phyloP scores from a whole-genome alignment of 495 filamentous ascomycete genomes.

The Clohesyomyces aquaticus region DNA sequence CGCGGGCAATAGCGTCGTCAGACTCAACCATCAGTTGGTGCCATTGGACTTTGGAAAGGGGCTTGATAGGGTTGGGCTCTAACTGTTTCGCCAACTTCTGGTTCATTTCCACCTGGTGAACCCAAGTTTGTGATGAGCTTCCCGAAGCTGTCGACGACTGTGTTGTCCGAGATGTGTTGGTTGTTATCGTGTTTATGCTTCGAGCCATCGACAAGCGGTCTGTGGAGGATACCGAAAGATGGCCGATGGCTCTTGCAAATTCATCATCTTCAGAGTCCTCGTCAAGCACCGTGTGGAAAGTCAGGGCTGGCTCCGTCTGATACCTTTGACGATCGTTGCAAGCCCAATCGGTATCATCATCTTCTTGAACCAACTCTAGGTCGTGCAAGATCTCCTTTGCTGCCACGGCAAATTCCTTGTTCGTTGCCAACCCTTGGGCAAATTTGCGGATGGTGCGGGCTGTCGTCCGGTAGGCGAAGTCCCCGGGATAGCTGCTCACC shows the following conservation, averaged over 20 bases:
- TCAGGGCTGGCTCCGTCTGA: slow-evolving; percentile 9
- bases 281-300: slow-evolving; percentile 35
- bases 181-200: slow-evolving; percentile 39
- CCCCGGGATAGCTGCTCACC: slow-evolving; percentile 87
- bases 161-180: slow-evolving; percentile 31
- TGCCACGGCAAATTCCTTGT: slow-evolving; percentile 76
- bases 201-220: slow-evolving; percentile 29
- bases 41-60: slow-evolving; percentile 78
- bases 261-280: slow-evolving; percentile 40
- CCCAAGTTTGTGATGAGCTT: slow-evolving; percentile 53
- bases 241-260: slow-evolving; percentile 33
- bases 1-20: slow-evolving; percentile 82
- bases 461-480: slow-evolving; percentile 83
- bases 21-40: slow-evolving; percentile 78
- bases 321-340: slow-evolving; percentile 45
- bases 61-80: slow-evolving; percentile 60
- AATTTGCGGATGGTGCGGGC: slow-evolving; percentile 71
- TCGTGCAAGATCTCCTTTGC: slow-evolving; percentile 77
- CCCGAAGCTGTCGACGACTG: slow-evolving; percentile 34
- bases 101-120: slow-evolving; percentile 69
- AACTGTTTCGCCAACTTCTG: slow-evolving; percentile 71
- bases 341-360: slow-evolving; percentile 50
- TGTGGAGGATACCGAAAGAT: slow-evolving; percentile 28
- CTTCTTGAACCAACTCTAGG: slow-evolving; percentile 58
- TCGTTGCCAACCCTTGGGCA: slow-evolving; percentile 66